phyloP scores from a whole-genome alignment of 306 rosid genomes.

The Cercis canadensis region DNA sequence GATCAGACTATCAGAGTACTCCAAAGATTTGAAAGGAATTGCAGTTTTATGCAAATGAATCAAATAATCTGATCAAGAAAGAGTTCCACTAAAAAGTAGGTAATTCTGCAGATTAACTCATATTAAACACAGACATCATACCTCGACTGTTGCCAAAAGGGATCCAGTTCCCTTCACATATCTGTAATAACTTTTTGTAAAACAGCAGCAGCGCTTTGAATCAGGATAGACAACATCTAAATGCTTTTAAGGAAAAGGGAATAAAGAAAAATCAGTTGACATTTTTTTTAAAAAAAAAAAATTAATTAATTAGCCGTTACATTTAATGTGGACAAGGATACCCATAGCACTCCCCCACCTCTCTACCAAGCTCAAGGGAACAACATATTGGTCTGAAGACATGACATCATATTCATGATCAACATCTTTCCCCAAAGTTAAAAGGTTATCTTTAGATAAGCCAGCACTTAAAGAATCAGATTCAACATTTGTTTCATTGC shows the following conservation, averaged over 20 bases:
- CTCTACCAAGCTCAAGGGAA: constrained; percentile 82
- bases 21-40: too few relatives aligned
- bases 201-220: constrained; percentile 95
- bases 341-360: constrained; percentile 99
- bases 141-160: constrained; percentile 84
- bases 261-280: neutral
- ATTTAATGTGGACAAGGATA: constrained; percentile 60
- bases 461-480: constrained; percentile 38
- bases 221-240: constrained; percentile 89
- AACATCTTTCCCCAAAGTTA: constrained; percentile 38
- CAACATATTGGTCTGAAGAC: constrained; percentile 62
- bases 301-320: too few relatives aligned
- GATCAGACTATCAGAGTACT: too few relatives aligned
- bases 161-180: constrained; percentile 98
- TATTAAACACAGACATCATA: constrained; percentile 37
- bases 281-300: neutral
- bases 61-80: too few relatives aligned
- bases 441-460: constrained; percentile 35
- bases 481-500: constrained; percentile 35
- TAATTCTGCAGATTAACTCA: neutral
- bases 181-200: constrained; percentile 89
- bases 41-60: too few relatives aligned
- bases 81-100: too few relatives aligned
- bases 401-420: constrained; percentile 32
- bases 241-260: constrained; percentile 46